A percentile compares a stretch with the other conserved stretches of the same genome.
Conservation (phyloP, 805 yeast genomes). For the Wickerhamomyces alni region DNA sequence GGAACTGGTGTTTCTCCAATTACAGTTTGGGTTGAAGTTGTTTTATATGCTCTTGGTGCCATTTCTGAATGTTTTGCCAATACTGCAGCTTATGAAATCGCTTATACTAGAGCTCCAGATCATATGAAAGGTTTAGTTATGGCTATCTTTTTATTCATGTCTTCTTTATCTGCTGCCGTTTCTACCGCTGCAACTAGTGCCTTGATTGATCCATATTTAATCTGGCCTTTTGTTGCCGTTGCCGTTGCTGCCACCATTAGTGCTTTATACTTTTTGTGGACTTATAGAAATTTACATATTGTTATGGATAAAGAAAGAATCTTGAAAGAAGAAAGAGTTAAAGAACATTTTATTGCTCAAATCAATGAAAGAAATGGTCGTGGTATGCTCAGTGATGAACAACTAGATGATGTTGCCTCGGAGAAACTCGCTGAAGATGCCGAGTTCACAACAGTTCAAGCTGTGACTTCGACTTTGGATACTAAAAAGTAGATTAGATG, state of each 20-base stretch:
- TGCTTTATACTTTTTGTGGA: conserved; percentile 48
- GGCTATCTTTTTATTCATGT: conserved; percentile 58
- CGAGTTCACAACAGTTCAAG: too few relatives aligned
- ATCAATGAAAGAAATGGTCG: neutral
- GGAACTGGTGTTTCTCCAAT: conserved; percentile 29
- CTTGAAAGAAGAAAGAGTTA: conserved; percentile 13
- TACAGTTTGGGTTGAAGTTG: conserved; percentile 62
- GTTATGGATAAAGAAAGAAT: conserved; percentile 18
- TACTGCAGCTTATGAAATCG: conserved; percentile 78
- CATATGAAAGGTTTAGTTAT: conserved; percentile 38
- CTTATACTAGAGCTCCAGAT: conserved; percentile 76
- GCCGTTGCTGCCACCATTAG: conserved; percentile 52
- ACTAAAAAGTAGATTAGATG: too few relatives aligned
- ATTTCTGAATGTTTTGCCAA: conserved; percentile 75
- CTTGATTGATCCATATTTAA: conserved; percentile 61
- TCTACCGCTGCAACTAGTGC: conserved; percentile 70
- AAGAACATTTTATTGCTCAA: conserved; percentile 1
- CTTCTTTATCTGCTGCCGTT: conserved; percentile 72
- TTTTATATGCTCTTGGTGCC: conserved; percentile 66
- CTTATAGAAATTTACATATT: conserved; percentile 15
- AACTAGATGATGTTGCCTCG: neutral
- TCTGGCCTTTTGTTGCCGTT: conserved; percentile 63
- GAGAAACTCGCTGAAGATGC: neutral
- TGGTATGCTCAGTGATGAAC: neutral
- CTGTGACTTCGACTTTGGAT: too few relatives aligned